A percentile compares a stretch with the other conserved stretches of the same genome.
These are phyloP conservation scores for Spinacia oleracea DNA, from an alignment of 179 eudicot species.

Conservation along the genomic window DNA sequence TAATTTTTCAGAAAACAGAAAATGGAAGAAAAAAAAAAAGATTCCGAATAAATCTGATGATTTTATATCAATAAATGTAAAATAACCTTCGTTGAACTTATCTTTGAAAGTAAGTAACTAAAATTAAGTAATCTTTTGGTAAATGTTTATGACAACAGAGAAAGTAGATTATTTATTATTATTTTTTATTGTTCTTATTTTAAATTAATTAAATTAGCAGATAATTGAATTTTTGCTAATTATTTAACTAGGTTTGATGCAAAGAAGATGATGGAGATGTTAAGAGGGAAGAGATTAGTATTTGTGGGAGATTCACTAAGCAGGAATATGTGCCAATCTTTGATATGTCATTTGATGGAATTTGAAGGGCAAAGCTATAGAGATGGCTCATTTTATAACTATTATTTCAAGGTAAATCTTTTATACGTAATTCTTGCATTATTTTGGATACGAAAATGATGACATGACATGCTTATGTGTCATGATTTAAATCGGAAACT, in stretches of 20 bases:
- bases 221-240: neutral
- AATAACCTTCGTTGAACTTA: too few species aligned
- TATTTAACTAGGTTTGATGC: conserved; percentile 49
- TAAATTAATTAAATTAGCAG: neutral
- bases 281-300: conserved; percentile 56
- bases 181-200: neutral
- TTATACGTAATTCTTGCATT: neutral
- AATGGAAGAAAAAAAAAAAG: too few species aligned
- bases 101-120: neutral
- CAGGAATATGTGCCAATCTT: conserved; percentile 69
- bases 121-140: neutral
- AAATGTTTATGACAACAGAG: neutral
- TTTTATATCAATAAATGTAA: too few species aligned
- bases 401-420: conserved; percentile 37
- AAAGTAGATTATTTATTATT: neutral
- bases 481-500: too few species aligned
- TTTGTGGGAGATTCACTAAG: conserved; percentile 67
- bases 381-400: conserved; percentile 33
- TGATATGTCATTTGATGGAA: conserved; percentile 51
- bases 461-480: too few species aligned
- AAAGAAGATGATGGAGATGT: conserved; percentile 48
- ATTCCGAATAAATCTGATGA: too few species aligned
- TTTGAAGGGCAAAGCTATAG: conserved; percentile 37
- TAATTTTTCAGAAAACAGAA: too few species aligned
- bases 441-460: too few species aligned